Conservation (phyloP, 2,329 filamentous ascomycete genomes). For the Aspergillus aculeatus region DNA sequence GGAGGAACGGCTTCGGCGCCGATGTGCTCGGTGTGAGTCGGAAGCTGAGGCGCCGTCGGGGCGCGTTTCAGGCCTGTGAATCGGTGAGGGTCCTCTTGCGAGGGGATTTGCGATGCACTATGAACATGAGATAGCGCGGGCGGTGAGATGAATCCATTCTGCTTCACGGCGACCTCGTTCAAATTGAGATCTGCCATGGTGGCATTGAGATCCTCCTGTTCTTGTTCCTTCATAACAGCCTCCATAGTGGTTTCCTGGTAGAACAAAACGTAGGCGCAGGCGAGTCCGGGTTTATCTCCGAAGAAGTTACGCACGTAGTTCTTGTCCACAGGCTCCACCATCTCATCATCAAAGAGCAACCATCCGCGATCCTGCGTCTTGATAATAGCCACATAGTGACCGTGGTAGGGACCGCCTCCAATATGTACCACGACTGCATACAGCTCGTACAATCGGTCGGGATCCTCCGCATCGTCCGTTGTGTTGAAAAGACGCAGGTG, state of each 20-base stretch:
- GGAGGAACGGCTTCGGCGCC: slow-evolving; percentile 23
- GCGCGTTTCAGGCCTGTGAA: slow-evolving; percentile 34
- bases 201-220: slow-evolving; percentile 64
- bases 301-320: slow-evolving; percentile 97
- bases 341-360: slow-evolving; percentile 96
- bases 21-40: slow-evolving; percentile 36
- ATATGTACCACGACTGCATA: slow-evolving; percentile 98
- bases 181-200: slow-evolving; percentile 40
- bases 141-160: slow-evolving; percentile 33
- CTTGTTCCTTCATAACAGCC: slow-evolving; percentile 72
- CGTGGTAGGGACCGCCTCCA: slow-evolving; percentile 92
- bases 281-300: slow-evolving; percentile 84
- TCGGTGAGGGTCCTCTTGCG: slow-evolving; percentile 37
- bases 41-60: slow-evolving; percentile 51
- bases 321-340: slow-evolving; percentile 97
- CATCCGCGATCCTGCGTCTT: slow-evolving; percentile 95
- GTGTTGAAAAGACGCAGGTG: slow-evolving; percentile 97
- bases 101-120: slow-evolving; percentile 37
- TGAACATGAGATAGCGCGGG: slow-evolving; percentile 40
- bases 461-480: slow-evolving; percentile 89
- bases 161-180: slow-evolving; percentile 29
- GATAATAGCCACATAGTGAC: slow-evolving; percentile 96
- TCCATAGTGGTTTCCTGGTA: slow-evolving; percentile 86
- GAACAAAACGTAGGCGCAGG: slow-evolving; percentile 94
- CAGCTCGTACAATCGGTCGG: slow-evolving; percentile 89